Conservation (phyloP, 1,139 yeast genomes). For the Debaryomyces sp. region DNA sequence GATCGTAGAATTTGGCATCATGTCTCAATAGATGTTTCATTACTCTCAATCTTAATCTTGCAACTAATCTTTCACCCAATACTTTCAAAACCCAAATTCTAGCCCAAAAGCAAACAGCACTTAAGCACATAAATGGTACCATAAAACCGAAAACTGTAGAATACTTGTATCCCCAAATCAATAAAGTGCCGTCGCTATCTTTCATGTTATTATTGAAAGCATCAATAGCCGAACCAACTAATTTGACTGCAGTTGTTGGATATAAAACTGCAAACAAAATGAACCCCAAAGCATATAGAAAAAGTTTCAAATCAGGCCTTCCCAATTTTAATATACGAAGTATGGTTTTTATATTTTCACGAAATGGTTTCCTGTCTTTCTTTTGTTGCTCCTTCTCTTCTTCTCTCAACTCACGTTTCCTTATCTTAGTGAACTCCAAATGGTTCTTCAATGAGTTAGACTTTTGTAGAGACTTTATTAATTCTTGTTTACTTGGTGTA, state of each 20-base stretch:
- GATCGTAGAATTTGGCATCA: slow-evolving; percentile 54
- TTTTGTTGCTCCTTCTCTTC: slow-evolving; percentile 37
- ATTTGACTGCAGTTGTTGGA: slow-evolving; percentile 48
- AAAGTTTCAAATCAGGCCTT: slow-evolving; percentile 42
- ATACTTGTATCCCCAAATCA: slow-evolving; percentile 52
- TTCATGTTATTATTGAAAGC: slow-evolving; percentile 40
- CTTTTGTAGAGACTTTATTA: slow-evolving; percentile 13
- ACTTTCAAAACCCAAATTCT: slow-evolving; percentile 51
- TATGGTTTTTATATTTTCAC: slow-evolving; percentile 40
- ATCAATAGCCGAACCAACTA: slow-evolving; percentile 52
- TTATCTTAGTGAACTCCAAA: slow-evolving; percentile 30
- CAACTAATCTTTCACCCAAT: slow-evolving; percentile 46
- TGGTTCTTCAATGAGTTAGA: slow-evolving; percentile 33
- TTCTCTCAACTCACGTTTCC: slow-evolving; percentile 31
- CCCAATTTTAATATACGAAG: slow-evolving; percentile 43
- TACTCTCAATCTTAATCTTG: slow-evolving; percentile 49
- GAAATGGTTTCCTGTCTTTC: slow-evolving; percentile 30
- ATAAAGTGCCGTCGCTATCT: slow-evolving; percentile 43
- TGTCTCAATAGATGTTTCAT: slow-evolving; percentile 55
- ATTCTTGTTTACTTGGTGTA: slow-evolving; percentile 8
- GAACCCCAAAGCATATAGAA: slow-evolving; percentile 43
- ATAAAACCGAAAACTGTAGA: slow-evolving; percentile 44
- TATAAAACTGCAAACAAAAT: slow-evolving; percentile 50
- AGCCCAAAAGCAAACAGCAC: slow-evolving; percentile 54
- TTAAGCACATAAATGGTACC: slow-evolving; percentile 49